Base-by-base conservation (phyloP, 768 basidiomycete species). In the Gautieria morchelliformis region DNA sequence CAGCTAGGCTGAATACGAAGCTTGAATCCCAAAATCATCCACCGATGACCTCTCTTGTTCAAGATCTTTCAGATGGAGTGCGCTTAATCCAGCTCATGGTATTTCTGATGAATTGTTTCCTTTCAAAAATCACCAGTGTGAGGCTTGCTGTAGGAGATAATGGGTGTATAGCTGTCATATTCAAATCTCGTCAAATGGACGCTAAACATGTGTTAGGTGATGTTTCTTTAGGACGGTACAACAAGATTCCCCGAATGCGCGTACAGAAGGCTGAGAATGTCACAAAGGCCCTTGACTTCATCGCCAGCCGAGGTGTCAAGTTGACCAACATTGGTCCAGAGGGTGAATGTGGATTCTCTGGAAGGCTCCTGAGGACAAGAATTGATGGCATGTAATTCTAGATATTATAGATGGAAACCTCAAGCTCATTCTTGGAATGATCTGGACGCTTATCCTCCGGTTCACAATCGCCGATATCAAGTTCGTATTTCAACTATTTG, bases 251-350 rank as follows among this genome's bases (percentile, higher is more conserved):
- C 0, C 77, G 84, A 37, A 93, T 97, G 77, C 82, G 94, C 33
- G 85, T 98, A 1, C 96, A 99, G 70, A 96, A 94, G 66, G 93
- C 93, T 2, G 96, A 99, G 78, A 99, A 99, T 70, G 94, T 95
- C 50, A 94, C 91, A 71, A 93, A 92, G 70, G 96, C 96, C 0
- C 72, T 99, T 47, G 89, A 95, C 63, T 97, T 96, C 70, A 97
- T 99, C 70, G 87, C 85, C 33, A 90, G 89, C 15, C 75, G 93
- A 64, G 93, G 93, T 11, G 91, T 98, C 56, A 94, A 95, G 67
- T 75, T 99, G 61, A 98, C 94, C 35, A 98, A 98, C 70, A 97
- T 99, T 60, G 95, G 93, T 15, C 91, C 94, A 10, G 95, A 97
- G 81, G 93, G 93, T 44, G 24, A 41, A 30, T 12, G 17, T 48